Conservation (phyloP, 163 green algal genomes). For the Scenedesmus sp. region DNA sequence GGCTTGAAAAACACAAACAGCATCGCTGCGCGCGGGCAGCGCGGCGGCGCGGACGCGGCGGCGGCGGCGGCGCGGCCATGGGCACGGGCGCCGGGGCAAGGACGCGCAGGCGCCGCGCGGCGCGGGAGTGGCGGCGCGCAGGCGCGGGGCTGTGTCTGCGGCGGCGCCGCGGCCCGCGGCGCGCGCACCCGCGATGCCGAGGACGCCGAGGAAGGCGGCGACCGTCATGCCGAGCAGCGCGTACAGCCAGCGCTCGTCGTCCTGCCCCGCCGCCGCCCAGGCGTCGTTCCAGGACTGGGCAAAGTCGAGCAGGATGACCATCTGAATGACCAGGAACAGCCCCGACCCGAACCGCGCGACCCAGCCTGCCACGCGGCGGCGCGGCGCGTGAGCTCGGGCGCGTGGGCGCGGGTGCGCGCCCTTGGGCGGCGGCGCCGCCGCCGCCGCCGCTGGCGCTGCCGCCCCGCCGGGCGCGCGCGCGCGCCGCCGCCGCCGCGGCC, state of each 20-base stretch:
- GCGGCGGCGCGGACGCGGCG: no score
- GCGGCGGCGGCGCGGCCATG: no score
- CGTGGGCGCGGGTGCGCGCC: no score
- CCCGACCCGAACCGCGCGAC: constrained; percentile 88
- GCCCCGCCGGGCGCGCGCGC: neutral
- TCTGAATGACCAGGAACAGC: constrained; percentile 97
- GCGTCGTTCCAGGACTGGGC: constrained; percentile 92
- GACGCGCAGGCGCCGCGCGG: neutral
- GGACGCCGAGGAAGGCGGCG: constrained; percentile 55
- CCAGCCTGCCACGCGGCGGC: constrained; percentile 65
- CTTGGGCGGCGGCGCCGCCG: neutral
- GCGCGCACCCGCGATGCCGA: constrained; percentile 58
- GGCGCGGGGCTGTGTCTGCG: neutral
- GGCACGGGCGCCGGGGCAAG: no score
- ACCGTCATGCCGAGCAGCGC: constrained; percentile 76
- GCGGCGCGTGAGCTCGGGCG: no score
- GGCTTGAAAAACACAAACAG: constrained; percentile 92
- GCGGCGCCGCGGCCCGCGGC: neutral
- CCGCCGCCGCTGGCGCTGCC: constrained; percentile 14
- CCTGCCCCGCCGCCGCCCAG: constrained; percentile 85
- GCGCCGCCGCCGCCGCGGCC: neutral
- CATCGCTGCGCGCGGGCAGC: constrained; percentile 66
- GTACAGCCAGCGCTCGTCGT: constrained; percentile 81
- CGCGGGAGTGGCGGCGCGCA: neutral
- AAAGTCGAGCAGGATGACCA: constrained; percentile 96